Base-by-base conservation (phyloP, 768 basidiomycete species). In the Termitomyces sp. region DNA sequence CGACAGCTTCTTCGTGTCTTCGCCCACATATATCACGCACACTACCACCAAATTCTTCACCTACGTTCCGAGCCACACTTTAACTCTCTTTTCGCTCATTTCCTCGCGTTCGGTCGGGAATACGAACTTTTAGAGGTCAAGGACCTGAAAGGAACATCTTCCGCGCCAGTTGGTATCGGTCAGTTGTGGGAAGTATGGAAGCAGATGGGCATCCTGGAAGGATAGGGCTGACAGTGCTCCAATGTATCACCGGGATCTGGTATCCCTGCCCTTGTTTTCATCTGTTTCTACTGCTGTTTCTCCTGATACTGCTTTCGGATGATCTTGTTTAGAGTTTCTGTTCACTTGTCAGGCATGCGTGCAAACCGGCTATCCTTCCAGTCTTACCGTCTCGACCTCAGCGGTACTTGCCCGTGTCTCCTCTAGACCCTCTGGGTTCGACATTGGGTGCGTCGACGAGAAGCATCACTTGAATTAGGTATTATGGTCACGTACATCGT, bases 71-170 rank as follows among this genome's bases (percentile, higher is more conserved):
- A 98, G 73, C 92, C 92, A 0, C 96, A 97, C 72, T 96, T 96
- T 77, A 96, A 96, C 74, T 96, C 94, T 5, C 85, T 99, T 40
- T 99, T 99, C 72, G 97, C 97, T 0, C 97, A 99, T 75, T 98
- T 97, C 77, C 80, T 99, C 37, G 91, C 96, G 0, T 98, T 98
- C 69, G 97, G 97, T 2, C 85, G 88, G 62, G 94, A 98, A 73
- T 99, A 97, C 71, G 92, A 97, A 70, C 76, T 98, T 43, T 74
- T 98, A 62, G 94, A 96, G 45, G 76, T 89, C 71, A 94, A 94
- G 74, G 97, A 99, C 66, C 82, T 98, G 67, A 89, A 87, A 66
- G 92, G 92, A 2, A 70, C 84, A 48, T 61, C 83, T 4, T 81
- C 82, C 50, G 76, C 85, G 12, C 78, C 81, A 0, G 90, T 91